phyloP scores from a whole-genome alignment of 257 asterid genomes.

The Ballota nigra region DNA sequence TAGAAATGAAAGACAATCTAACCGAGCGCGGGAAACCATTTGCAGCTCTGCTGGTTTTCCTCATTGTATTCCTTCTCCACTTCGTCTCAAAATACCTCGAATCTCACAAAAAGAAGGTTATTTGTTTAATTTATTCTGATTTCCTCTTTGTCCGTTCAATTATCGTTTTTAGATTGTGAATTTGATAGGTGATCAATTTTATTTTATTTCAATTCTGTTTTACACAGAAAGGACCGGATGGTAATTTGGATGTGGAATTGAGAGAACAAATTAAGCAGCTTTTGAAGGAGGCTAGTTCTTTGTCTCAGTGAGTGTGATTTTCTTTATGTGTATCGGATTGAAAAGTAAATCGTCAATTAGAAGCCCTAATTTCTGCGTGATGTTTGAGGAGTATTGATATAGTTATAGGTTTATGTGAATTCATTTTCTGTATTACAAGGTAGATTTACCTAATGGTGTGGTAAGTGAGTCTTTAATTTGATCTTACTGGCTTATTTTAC shows the following conservation, averaged over 20 bases:
- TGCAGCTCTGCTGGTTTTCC: constrained; percentile 70
- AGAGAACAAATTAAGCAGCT: constrained; percentile 74
- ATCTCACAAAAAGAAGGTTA: constrained; percentile 51
- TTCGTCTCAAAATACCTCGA: constrained; percentile 60
- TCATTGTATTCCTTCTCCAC: constrained; percentile 59
- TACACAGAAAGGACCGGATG: constrained; percentile 48
- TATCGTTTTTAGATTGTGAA: neutral
- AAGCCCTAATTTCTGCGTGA: neutral
- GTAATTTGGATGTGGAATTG: constrained; percentile 39
- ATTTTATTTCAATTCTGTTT: too few species aligned
- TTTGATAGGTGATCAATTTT: neutral
- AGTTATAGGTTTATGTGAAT: neutral
- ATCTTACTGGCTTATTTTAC: neutral
- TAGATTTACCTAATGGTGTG: neutral
- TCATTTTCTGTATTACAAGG: neutral
- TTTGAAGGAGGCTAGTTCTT: constrained; percentile 57
- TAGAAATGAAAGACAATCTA: constrained; percentile 61
- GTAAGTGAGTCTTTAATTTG: neutral
- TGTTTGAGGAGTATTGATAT: neutral
- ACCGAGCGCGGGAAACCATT: constrained; percentile 50
- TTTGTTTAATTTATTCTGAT: neutral
- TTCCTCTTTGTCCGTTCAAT: neutral
- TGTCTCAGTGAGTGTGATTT: constrained; percentile 52
- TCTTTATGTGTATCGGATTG: neutral
- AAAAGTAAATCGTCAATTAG: too few species aligned